Evolutionary conservation across 2,329 filamentous ascomycete species (phyloP).

Genomic region (Arthrobotrys sinensis): DNA sequence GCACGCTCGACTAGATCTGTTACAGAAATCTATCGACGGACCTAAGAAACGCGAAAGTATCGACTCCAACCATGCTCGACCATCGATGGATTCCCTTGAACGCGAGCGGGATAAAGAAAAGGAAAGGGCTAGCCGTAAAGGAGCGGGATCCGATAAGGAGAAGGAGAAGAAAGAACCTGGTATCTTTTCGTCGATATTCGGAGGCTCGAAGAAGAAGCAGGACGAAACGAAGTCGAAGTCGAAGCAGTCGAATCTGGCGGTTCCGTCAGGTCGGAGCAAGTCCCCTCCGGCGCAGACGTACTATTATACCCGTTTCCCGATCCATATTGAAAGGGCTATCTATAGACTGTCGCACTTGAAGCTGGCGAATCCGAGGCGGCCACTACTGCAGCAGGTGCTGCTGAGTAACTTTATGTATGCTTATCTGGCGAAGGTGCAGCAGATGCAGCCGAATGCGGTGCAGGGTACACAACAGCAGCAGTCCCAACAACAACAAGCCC

Average conservation of each 20-base stretch:
- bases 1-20: constrained; percentile 80
- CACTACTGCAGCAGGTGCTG: constrained; percentile 92
- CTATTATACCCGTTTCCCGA: constrained; percentile 94
- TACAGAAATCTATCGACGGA: constrained; percentile 88
- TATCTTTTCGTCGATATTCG: constrained; percentile 94
- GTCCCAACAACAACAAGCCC: constrained; percentile 64
- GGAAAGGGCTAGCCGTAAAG: constrained; percentile 72
- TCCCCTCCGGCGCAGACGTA: constrained; percentile 79
- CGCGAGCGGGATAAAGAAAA: constrained; percentile 86
- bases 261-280: constrained; percentile 70
- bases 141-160: constrained; percentile 74
- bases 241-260: constrained; percentile 80
- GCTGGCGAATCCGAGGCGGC: constrained; percentile 93
- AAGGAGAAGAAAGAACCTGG: constrained; percentile 91
- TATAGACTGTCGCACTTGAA: constrained; percentile 99
- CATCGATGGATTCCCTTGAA: constrained; percentile 78
- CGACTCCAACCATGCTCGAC: constrained; percentile 80
- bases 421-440: constrained; percentile 97
- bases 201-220: constrained; percentile 85
- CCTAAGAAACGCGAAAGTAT: constrained; percentile 84
- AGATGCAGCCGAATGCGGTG: constrained; percentile 97
- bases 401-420: constrained; percentile 99
- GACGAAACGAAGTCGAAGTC: constrained; percentile 48
- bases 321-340: constrained; percentile 94
- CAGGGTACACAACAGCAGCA: constrained; percentile 68